Base-by-base conservation (phyloP, 331 rosid genomes). In the Pyracantha coccinea region DNA sequence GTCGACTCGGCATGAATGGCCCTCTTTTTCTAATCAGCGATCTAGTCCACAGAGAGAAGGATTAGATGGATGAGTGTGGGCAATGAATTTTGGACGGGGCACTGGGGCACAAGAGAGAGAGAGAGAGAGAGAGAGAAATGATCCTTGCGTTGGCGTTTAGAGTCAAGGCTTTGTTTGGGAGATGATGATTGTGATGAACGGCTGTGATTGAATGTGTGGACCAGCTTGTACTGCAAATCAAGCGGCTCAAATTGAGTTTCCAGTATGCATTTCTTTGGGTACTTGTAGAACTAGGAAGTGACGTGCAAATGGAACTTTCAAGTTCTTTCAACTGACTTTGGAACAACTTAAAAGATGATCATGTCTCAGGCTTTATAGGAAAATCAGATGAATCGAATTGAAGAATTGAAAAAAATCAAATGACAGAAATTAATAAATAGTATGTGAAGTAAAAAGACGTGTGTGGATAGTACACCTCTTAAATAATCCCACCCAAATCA, bases 1-100 rank as follows among this genome's bases (percentile, higher is more conserved):
- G 77, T 66, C 68, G 71, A 79, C 50, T 70, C 81, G 66, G 73
- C 70, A 84, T 74, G 55, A 32, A 78, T 52, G 38, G 25, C 32
- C 58, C 60, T 45, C 41, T 68, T 69, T 59, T 33, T 35, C 15
- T 3, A 75, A 54, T 85, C 71, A 73, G 79, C 83, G 81, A 87
- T 87, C 86, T 75, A 57, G 70, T 21, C 65, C 53, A 55, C 50
- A 29, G 44, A 70, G 45, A 38, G 66, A 28, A 69, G 61, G 20
- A 45, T 23, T 66, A 75, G 45, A 52, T 38, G 54, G 86, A 69
- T 28, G 31, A 76, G 73, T 3, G 65, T 24, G 31, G 4, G 74
- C 45, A 73, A 72, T 33, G 68, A 58, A 69, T 79, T 52, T 58
- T 57, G n/a, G 61, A 27, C 61, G 17, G 24, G 73, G 13, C 12